Conservation (phyloP, 305 asterid species). For the Plantago lanceolata region DNA sequence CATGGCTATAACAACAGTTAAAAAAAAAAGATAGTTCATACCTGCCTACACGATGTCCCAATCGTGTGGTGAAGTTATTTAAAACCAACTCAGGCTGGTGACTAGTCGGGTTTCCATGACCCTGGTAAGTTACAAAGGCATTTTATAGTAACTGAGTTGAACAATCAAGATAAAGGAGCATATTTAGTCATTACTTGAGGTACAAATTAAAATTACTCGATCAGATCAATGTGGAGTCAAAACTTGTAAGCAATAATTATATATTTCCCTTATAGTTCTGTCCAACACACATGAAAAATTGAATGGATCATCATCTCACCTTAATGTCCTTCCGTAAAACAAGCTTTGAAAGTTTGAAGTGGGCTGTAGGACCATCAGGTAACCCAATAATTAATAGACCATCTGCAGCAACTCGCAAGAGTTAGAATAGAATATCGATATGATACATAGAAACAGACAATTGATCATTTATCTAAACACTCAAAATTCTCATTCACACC, state of each 20-base stretch:
- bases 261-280: background rate
- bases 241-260: background rate
- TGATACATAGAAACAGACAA: slow-evolving; percentile 10
- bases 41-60: slow-evolving; percentile 97
- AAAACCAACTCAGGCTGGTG: slow-evolving; percentile 87
- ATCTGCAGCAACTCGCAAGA: slow-evolving; percentile 45
- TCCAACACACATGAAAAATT: background rate
- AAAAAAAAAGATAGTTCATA: slow-evolving; percentile 17
- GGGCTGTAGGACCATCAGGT: slow-evolving; percentile 95
- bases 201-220: background rate
- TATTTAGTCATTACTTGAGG: too few relatives aligned
- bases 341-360: slow-evolving; percentile 80
- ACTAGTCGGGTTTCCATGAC: slow-evolving; percentile 92
- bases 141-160: slow-evolving; percentile 9
- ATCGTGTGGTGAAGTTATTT: slow-evolving; percentile 80
- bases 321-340: slow-evolving; percentile 77
- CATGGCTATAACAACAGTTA: background rate
- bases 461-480: background rate
- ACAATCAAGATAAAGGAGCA: background rate
- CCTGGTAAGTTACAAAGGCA: slow-evolving; percentile 38
- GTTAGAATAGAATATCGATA: slow-evolving; percentile 23
- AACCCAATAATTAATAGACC: slow-evolving; percentile 70
- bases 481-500: background rate
- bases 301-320: slow-evolving; percentile 35
- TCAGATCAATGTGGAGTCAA: background rate